A percentile compares a stretch with the other conserved stretches of the same genome.
Conservation (phyloP, 2,329 filamentous ascomycete species). For the Diatrype stigma region DNA sequence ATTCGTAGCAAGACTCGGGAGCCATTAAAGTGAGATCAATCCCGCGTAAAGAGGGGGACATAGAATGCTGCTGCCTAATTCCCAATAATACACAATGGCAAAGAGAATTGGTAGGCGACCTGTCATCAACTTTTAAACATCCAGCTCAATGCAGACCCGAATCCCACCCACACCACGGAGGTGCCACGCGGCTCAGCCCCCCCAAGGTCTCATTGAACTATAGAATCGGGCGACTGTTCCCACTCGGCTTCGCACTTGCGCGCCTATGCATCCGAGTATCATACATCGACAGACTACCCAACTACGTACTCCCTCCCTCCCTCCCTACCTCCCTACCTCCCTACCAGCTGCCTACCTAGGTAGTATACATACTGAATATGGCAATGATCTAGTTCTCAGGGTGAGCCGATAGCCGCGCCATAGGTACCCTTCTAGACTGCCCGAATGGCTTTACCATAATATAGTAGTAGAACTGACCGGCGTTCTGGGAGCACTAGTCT, state of each 20-base stretch:
- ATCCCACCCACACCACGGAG: neutral
- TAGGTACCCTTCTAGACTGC: neutral
- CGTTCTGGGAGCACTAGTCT: neutral
- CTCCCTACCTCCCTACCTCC: no score
- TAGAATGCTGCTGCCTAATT: neutral
- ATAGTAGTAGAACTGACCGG: no score
- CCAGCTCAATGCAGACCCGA: neutral
- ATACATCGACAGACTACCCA: no score
- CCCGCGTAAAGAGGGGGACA: neutral
- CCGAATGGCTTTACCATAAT: no score
- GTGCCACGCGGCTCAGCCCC: neutral
- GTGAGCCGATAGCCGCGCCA: no score
- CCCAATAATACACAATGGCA: neutral
- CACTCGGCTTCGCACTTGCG: neutral
- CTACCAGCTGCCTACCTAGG: no score
- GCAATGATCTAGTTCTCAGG: no score
- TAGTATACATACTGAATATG: no score
- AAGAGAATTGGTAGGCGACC: neutral
- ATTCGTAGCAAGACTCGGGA: slow-evolving; percentile 10
- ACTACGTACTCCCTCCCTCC: no score
- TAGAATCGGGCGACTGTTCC: neutral
- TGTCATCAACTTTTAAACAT: neutral
- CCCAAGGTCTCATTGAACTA: neutral
- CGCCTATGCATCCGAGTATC: no score
- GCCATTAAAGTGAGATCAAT: slow-evolving; percentile 4